Percentiles rank a stretch among this genome's conserved stretches.
phyloP scores from a whole-genome alignment of 2,329 filamentous ascomycete genomes.

The Fusarium annulatum region DNA sequence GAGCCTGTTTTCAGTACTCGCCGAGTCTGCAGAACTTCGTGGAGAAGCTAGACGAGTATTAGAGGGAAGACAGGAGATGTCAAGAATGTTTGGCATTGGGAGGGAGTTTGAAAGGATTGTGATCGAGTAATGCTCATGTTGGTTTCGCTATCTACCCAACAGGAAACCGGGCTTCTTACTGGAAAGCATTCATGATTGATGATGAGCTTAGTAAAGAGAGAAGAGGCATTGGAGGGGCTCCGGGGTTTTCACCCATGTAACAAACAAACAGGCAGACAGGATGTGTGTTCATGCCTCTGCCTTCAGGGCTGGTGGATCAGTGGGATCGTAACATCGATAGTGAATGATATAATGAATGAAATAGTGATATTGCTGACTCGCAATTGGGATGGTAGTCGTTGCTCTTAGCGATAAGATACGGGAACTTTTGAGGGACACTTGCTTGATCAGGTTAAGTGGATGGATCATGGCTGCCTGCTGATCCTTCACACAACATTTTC shows the following conservation, averaged over 20 bases:
- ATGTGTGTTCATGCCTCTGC: neutral
- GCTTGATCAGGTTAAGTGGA: constrained; percentile 20
- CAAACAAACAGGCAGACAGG: neutral
- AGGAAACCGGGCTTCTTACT: too few species aligned
- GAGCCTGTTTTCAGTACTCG: neutral
- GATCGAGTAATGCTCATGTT: neutral
- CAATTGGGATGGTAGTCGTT: neutral
- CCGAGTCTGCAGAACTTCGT: neutral
- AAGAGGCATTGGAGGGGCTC: neutral
- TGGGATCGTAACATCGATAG: neutral
- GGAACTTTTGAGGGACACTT: neutral
- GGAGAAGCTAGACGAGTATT: neutral
- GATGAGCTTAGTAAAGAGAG: neutral
- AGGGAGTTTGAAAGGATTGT: constrained; percentile 10
- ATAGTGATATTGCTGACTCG: neutral
- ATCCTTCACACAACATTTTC: neutral
- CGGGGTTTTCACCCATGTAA: too few species aligned
- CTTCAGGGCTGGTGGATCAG: too few species aligned
- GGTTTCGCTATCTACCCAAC: too few species aligned
- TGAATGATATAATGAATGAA: neutral
- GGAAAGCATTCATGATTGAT: neutral
- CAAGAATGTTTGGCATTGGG: constrained; percentile 7
- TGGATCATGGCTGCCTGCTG: neutral
- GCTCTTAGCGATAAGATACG: constrained; percentile 1
- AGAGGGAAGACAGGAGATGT: neutral